Conservation (phyloP, 2,329 filamentous ascomycete species). For the Purpureocillium lavendulum region DNA sequence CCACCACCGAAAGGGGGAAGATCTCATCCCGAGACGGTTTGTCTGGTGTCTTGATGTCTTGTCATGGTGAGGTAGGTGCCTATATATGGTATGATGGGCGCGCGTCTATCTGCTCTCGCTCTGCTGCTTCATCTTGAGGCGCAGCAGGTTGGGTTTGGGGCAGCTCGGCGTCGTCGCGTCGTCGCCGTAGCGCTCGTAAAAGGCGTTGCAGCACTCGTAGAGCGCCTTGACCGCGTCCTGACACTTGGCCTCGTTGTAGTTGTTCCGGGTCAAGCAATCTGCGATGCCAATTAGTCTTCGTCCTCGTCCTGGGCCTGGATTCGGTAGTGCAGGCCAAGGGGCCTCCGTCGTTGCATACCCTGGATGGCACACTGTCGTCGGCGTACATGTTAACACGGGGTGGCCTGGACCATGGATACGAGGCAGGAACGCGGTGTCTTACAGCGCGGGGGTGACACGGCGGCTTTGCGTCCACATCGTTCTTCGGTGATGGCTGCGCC, state of each 20-base stretch:
- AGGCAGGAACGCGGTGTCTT: conserved; percentile 21
- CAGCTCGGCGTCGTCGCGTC: conserved; percentile 72
- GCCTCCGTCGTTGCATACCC: conserved; percentile 51
- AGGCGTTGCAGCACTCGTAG: conserved; percentile 87
- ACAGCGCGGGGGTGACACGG: conserved; percentile 82
- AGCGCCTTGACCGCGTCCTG: conserved; percentile 69
- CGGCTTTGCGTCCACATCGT: conserved; percentile 65
- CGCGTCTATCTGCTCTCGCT: conserved; percentile 23
- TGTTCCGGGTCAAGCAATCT: conserved; percentile 81
- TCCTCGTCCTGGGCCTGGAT: no score
- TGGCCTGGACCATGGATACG: not conserved
- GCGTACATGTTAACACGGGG: not conserved
- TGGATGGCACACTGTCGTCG: conserved; percentile 73
- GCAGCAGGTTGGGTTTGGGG: conserved; percentile 71
- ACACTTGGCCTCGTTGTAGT: conserved; percentile 81
- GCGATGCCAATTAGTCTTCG: conserved; percentile 3
- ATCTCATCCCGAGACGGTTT: not conserved
- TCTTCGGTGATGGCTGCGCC: conserved; percentile 36
- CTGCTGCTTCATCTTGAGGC: conserved; percentile 78
- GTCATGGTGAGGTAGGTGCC: not conserved
- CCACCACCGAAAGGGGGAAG: not conserved
- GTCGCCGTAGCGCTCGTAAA: conserved; percentile 75
- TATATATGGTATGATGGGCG: not conserved
- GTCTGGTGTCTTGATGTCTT: no score
- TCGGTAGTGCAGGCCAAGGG: no score